Percentiles rank a stretch among this genome's conserved stretches.
These are phyloP conservation scores for Ceratocystis smalleyi DNA, from an alignment of 2,329 filamentous ascomycete species.

Conservation along the genomic window DNA sequence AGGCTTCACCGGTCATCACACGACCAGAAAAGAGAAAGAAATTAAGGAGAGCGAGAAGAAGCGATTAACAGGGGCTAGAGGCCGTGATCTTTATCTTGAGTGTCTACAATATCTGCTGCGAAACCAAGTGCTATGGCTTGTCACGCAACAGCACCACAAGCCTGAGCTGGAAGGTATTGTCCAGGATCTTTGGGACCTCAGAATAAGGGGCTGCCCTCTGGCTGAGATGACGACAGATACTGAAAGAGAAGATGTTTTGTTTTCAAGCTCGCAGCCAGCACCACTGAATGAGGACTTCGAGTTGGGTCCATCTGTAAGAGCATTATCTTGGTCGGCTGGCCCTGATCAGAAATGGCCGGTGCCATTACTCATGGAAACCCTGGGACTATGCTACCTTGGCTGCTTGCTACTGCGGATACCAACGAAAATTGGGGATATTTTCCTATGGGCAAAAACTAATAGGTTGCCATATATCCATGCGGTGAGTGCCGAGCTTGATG, in stretches of 20 bases:
- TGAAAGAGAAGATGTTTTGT: slow-evolving; percentile 12
- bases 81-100: slow-evolving; percentile 65
- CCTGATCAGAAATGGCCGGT: slow-evolving; percentile 35
- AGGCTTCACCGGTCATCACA: slow-evolving; percentile 33
- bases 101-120: slow-evolving; percentile 71
- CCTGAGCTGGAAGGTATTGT: slow-evolving; percentile 63
- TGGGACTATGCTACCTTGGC: slow-evolving; percentile 68
- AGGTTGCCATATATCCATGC: slow-evolving; percentile 59
- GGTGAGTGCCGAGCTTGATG: slow-evolving; percentile 28
- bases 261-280: slow-evolving; percentile 26
- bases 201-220: slow-evolving; percentile 32
- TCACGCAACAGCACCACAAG: slow-evolving; percentile 50
- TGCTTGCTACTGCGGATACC: slow-evolving; percentile 61
- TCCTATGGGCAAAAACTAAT: slow-evolving; percentile 48
- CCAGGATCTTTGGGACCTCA: slow-evolving; percentile 71
- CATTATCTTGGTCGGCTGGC: slow-evolving; percentile 31
- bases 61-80: slow-evolving; percentile 49
- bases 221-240: background rate
- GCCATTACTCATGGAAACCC: slow-evolving; percentile 57
- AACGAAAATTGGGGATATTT: slow-evolving; percentile 57
- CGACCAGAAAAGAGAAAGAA: slow-evolving; percentile 27
- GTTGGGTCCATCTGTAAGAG: slow-evolving; percentile 20
- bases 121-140: slow-evolving; percentile 62
- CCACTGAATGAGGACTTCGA: slow-evolving; percentile 18
- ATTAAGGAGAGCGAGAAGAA: slow-evolving; percentile 38